Percentiles rank a stretch among this genome's conserved stretches.
Evolutionary conservation across 192 early-diverging fungal species (phyloP).

Genomic region (Coemansia sp.): DNA sequence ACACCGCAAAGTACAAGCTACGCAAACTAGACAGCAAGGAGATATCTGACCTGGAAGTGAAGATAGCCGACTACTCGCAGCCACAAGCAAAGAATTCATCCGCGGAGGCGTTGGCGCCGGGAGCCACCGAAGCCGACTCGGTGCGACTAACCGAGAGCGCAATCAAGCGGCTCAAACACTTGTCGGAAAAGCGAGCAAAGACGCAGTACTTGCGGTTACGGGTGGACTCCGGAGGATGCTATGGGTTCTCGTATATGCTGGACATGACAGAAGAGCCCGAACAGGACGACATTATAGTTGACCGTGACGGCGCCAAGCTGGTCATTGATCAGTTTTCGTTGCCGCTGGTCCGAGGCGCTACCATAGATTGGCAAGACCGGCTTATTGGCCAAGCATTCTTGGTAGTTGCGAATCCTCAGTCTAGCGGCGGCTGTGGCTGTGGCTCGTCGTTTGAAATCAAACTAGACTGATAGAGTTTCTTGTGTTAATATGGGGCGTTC

Average conservation of each 20-base stretch:
- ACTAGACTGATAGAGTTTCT: slow-evolving; percentile 30
- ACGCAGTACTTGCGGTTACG: slow-evolving; percentile 65
- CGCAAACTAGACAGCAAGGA: slow-evolving; percentile 30
- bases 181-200: slow-evolving; percentile 37
- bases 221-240: slow-evolving; percentile 85
- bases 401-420: slow-evolving; percentile 73
- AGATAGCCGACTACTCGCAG: slow-evolving; percentile 23
- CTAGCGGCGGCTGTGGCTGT: slow-evolving; percentile 68
- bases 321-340: slow-evolving; percentile 72
- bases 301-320: slow-evolving; percentile 67
- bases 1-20: slow-evolving; percentile 31
- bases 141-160: slow-evolving; percentile 44
- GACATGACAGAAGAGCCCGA: slow-evolving; percentile 65
- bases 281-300: slow-evolving; percentile 71
- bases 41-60: slow-evolving; percentile 17
- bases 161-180: slow-evolving; percentile 32
- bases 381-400: slow-evolving; percentile 78
- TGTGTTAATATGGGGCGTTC: background rate
- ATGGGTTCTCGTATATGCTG: slow-evolving; percentile 82
- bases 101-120: background rate
- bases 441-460: slow-evolving; percentile 69
- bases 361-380: slow-evolving; percentile 74
- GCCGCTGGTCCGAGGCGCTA: slow-evolving; percentile 70
- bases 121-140: slow-evolving; percentile 17
- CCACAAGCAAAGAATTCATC: background rate